phyloP scores from a whole-genome alignment of 768 basidiomycete species.

The Panus rudis region DNA sequence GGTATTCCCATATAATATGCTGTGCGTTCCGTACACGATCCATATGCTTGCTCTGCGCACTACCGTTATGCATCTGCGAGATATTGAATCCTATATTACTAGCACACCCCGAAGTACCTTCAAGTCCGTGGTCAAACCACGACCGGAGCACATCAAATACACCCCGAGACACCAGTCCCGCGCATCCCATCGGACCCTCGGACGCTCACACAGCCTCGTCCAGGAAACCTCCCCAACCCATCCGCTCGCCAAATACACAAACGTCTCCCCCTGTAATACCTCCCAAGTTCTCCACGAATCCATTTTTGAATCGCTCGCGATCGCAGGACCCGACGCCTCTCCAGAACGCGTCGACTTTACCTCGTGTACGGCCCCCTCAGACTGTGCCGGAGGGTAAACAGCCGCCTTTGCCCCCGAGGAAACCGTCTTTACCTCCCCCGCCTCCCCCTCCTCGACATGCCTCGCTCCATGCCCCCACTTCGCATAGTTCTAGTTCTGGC shows the following conservation, averaged over 20 bases:
- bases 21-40: not conserved
- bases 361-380: too few relatives aligned
- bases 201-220: too few relatives aligned
- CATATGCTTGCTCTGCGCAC: not conserved
- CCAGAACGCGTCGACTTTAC: too few relatives aligned
- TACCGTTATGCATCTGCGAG: not conserved
- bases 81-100: not conserved
- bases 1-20: not conserved
- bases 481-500: constrained; percentile 8
- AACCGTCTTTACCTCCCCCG: constrained; percentile 28
- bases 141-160: too few relatives aligned
- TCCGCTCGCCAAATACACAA: too few relatives aligned
- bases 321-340: constrained; percentile 12
- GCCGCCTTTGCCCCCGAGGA: constrained; percentile 50
- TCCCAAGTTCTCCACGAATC: constrained; percentile 29
- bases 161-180: not conserved
- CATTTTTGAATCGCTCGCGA: constrained; percentile 28
- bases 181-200: constrained; percentile 6
- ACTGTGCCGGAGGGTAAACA: constrained; percentile 2
- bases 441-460: constrained; percentile 36
- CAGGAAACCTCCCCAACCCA: too few relatives aligned
- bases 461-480: constrained; percentile 11
- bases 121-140: too few relatives aligned
- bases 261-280: constrained; percentile 8
- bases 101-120: not conserved